Percentiles rank a stretch among this genome's conserved stretches.
Evolutionary conservation across 164 flowering plant species (phyloP).

Genomic region (Vitis labrusca): DNA sequence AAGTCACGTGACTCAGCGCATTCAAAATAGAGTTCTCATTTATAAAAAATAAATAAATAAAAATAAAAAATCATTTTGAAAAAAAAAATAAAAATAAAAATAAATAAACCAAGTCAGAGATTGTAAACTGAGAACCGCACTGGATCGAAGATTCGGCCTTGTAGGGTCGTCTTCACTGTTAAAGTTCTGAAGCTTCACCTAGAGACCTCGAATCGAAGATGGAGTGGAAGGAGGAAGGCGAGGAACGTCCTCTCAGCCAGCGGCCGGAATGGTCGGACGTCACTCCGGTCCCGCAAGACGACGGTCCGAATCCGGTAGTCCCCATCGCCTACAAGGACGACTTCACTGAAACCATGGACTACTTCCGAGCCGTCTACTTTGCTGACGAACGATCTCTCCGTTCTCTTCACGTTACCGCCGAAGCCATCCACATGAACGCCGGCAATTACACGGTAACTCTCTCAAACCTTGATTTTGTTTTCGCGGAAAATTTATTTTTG

Average conservation of each 20-base stretch:
- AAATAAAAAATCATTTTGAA: too few species aligned
- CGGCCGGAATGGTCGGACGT: slow-evolving; percentile 81
- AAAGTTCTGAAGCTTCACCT: too few species aligned
- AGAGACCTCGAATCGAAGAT: slow-evolving; percentile 4
- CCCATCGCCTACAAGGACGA: slow-evolving; percentile 79
- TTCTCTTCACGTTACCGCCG: slow-evolving; percentile 65
- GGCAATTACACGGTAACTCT: slow-evolving; percentile 81
- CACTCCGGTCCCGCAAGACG: slow-evolving; percentile 78
- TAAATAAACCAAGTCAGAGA: too few species aligned
- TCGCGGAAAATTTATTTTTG: too few species aligned
- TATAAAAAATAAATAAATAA: too few species aligned
- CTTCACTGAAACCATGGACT: slow-evolving; percentile 83
- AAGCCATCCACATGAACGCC: slow-evolving; percentile 61
- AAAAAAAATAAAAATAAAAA: too few species aligned
- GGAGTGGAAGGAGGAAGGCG: slow-evolving; percentile 36
- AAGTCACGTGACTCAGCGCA: too few species aligned
- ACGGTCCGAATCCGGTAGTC: slow-evolving; percentile 89
- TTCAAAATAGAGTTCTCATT: too few species aligned
- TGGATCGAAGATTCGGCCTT: too few species aligned
- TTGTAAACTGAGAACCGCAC: too few species aligned
- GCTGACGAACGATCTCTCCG: slow-evolving; percentile 74
- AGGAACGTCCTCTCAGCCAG: slow-evolving; percentile 43
- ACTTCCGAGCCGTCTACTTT: slow-evolving; percentile 78
- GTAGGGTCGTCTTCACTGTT: too few species aligned
- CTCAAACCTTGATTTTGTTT: background rate